Conservation (phyloP, 2,329 filamentous ascomycete genomes). For the Cercospora beticola region DNA sequence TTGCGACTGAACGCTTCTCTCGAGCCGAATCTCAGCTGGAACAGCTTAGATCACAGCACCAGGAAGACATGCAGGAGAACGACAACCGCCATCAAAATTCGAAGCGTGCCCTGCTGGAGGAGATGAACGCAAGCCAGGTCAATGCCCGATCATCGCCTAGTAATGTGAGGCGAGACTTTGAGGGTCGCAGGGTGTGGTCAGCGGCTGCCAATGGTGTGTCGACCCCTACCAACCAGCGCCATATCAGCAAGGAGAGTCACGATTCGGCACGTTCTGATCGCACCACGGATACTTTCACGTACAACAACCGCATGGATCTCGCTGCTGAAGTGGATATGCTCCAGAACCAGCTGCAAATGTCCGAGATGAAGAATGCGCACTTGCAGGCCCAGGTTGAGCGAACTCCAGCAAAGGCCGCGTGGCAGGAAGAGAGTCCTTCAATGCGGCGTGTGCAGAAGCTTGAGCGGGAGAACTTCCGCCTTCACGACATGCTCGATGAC, state of each 20-base stretch:
- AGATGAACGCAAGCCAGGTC: slow-evolving; percentile 81
- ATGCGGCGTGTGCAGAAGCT: slow-evolving; percentile 81
- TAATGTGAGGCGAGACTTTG: slow-evolving; percentile 62
- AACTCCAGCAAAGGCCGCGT: slow-evolving; percentile 57
- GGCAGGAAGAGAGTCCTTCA: slow-evolving; percentile 74
- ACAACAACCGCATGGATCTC: slow-evolving; percentile 86
- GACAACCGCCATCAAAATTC: slow-evolving; percentile 62
- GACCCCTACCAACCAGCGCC: slow-evolving; percentile 70
- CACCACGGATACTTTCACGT: slow-evolving; percentile 77
- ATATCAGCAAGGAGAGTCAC: slow-evolving; percentile 64
- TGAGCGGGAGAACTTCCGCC: slow-evolving; percentile 83
- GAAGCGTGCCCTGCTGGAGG: slow-evolving; percentile 75
- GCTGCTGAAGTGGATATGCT: slow-evolving; percentile 88
- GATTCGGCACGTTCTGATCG: slow-evolving; percentile 83
- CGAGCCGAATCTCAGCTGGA: slow-evolving; percentile 81
- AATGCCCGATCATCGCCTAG: slow-evolving; percentile 71
- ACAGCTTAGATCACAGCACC: slow-evolving; percentile 72
- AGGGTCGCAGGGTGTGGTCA: slow-evolving; percentile 64
- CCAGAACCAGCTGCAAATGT: slow-evolving; percentile 89
- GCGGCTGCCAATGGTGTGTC: slow-evolving; percentile 59
- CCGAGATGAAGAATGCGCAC: slow-evolving; percentile 92
- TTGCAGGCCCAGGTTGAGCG: slow-evolving; percentile 83
- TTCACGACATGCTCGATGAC: slow-evolving; percentile 93
- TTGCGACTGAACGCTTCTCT: slow-evolving; percentile 75
- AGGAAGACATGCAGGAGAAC: slow-evolving; percentile 67